Conservation (phyloP, 345 rosid species). For the Schrenkiella parvula region DNA sequence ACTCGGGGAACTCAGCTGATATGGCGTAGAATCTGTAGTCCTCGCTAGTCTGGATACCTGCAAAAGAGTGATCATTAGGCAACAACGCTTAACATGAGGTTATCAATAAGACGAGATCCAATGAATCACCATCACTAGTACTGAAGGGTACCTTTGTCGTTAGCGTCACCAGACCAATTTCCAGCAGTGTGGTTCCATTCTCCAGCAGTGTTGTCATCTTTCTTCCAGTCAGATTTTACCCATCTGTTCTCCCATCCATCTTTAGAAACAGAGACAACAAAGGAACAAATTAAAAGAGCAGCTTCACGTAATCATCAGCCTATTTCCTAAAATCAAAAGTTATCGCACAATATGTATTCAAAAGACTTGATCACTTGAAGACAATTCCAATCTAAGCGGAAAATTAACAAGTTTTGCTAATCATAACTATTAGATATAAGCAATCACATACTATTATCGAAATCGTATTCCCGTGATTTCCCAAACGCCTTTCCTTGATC, state of each 20-base stretch:
- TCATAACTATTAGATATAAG: too few species aligned
- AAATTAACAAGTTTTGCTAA: not conserved
- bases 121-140: not conserved
- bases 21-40: constrained; percentile 97
- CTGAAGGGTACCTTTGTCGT: constrained; percentile 67
- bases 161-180: constrained; percentile 85
- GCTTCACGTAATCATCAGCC: not conserved
- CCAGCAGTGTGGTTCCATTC: constrained; percentile 96
- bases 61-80: not conserved
- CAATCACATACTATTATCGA: too few species aligned
- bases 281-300: not conserved
- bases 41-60: constrained; percentile 96
- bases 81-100: not conserved
- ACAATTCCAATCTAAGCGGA: not conserved
- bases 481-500: not conserved
- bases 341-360: not conserved
- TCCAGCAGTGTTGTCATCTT: constrained; percentile 78
- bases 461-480: not conserved
- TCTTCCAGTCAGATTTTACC: constrained; percentile 94
- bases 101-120: not conserved
- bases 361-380: not conserved
- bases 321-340: not conserved
- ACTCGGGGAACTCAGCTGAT: constrained; percentile 88
- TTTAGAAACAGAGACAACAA: constrained; percentile 14
- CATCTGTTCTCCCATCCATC: constrained; percentile 98